These are phyloP conservation scores for Nitzschia palea DNA, from an alignment of 108 stramenopile species.

Conservation along the genomic window DNA sequence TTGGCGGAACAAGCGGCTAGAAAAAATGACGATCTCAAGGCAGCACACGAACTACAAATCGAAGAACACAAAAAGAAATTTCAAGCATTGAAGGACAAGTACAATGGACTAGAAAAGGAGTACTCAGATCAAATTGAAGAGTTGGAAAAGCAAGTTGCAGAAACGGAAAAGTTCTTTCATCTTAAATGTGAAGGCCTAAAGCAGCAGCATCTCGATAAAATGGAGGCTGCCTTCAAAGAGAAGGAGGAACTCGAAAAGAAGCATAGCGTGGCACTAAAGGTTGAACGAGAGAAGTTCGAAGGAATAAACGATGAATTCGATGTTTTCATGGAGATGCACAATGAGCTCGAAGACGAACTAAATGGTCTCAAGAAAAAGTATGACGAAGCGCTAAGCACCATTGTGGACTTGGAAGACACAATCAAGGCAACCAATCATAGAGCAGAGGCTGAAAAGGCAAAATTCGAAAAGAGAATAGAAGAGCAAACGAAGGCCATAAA, in stretches of 20 bases:
- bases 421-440: background rate
- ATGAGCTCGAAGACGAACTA: conserved; percentile 3
- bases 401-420: conserved; percentile 13
- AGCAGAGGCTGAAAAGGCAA: background rate
- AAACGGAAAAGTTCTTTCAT: conserved; percentile 12
- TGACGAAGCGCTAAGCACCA: conserved; percentile 11
- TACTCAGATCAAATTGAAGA: background rate
- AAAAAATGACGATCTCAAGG: background rate
- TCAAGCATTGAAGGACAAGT: background rate
- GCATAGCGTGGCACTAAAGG: background rate
- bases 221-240: background rate
- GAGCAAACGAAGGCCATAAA: background rate
- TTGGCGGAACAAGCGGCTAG: background rate
- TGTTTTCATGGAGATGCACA: conserved; percentile 5
- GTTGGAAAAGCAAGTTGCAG: conserved; percentile 7
- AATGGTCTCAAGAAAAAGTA: background rate
- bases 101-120: background rate
- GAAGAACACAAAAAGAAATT: background rate
- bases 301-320: conserved; percentile 13
- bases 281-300: conserved; percentile 1
- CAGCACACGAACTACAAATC: background rate
- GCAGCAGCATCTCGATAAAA: conserved; percentile 1
- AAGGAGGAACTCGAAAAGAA: background rate
- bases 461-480: background rate
- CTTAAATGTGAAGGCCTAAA: conserved; percentile 12